A percentile compares a stretch with the other conserved stretches of the same genome.
These are phyloP conservation scores for Kluyveromyces siamensis DNA, from an alignment of 805 yeast genomes.

Conservation along the genomic window DNA sequence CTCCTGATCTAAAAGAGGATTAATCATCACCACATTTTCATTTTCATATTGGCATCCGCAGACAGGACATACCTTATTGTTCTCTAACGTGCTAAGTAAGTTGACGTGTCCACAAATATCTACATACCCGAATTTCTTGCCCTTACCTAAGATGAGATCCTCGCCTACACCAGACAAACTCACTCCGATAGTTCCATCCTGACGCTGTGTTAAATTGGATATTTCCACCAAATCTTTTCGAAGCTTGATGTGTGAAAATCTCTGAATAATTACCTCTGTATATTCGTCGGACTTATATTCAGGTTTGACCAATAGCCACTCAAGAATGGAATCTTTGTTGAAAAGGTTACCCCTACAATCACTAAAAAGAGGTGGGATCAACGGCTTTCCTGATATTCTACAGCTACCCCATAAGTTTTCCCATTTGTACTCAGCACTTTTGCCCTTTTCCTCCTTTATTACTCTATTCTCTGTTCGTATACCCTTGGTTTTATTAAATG, in stretches of 20 bases:
- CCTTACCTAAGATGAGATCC: constrained; percentile 25
- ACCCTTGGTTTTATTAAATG: constrained; percentile 52
- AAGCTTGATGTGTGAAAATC: constrained; percentile 29
- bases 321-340: constrained; percentile 54
- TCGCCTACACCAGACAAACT: constrained; percentile 1
- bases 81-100: constrained; percentile 26
- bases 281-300: constrained; percentile 23
- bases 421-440: constrained; percentile 13
- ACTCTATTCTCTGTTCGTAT: constrained; percentile 22
- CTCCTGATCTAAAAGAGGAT: constrained; percentile 21
- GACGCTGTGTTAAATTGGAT: constrained; percentile 23
- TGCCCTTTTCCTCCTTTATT: constrained; percentile 5
- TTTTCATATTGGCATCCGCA: constrained; percentile 27
- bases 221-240: constrained; percentile 38
- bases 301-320: constrained; percentile 36
- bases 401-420: constrained; percentile 40
- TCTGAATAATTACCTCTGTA: constrained; percentile 15
- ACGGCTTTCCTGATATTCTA: constrained; percentile 32
- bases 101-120: constrained; percentile 39
- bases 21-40: constrained; percentile 32
- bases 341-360: constrained; percentile 61
- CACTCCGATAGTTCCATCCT: constrained; percentile 5
- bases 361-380: constrained; percentile 49
- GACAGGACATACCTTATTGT: constrained; percentile 30
- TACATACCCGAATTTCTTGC: constrained; percentile 36